Base-by-base conservation (phyloP, 2,329 filamentous ascomycete species). In the Acrocalymma vagum region DNA sequence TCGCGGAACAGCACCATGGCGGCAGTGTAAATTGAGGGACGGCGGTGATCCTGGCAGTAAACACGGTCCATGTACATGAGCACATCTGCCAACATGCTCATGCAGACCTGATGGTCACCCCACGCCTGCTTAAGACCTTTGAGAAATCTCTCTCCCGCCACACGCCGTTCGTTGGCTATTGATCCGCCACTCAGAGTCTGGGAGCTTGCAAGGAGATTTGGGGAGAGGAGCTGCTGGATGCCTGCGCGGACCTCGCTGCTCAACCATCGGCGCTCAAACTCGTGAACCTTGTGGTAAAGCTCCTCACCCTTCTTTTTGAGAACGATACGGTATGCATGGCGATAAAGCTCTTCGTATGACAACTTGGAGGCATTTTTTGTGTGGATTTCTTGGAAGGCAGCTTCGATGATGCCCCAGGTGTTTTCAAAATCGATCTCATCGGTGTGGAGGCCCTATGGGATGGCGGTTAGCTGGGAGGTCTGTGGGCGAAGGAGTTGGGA, bases 61-160 rank as follows among this genome's bases (percentile, higher is more conserved):
- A 92, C 86, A 33, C 91, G 87, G 65, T 99, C 93, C 78, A 99
- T 90, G 64, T 96, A 96, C 91, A 97, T 96, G 35, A 97, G 78
- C 21, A 97, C 90, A 68, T 97, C 94, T 4, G 92, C 91, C 34
- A 90, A 86, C 93, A 97, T 97, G 63, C 90, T 91, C 89, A 96
- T 96, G 29, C 88, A 92, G 41, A 88, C 82, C 64, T 92, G 89
- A 64, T 99, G 92, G 49, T 95, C 88, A 46, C 91, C 84, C 90
- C 92, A 99, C 3, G 86, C 84, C 42, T 85, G 79, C 55, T 87
- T 87, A 10, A 97, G 70, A 0, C 84, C 86, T 39, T 82, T 83
- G 43, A 99, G 72, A 52, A 97, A 95, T 61, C 81, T 85, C 70
- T 96, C 91, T 31, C 92, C 92, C 23, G 88, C 86, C 28, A 86